These are phyloP conservation scores for Daedalea quercina DNA, from an alignment of 768 basidiomycete genomes.

Conservation along the genomic window DNA sequence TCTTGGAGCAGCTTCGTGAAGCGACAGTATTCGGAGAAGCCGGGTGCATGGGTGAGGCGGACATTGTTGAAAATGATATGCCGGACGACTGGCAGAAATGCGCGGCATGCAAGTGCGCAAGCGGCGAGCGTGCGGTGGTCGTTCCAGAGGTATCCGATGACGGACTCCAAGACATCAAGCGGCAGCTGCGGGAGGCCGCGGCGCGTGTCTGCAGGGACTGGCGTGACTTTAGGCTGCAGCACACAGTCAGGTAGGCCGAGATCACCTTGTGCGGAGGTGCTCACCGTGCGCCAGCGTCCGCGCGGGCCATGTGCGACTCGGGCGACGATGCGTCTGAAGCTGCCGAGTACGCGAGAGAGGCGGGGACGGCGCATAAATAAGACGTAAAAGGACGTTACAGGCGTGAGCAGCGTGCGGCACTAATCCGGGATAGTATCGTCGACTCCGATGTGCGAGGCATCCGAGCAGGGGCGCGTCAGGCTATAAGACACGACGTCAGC, in stretches of 20 bases:
- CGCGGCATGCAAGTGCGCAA: slow-evolving; percentile 1
- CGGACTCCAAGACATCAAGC: background rate
- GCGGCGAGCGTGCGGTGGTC: slow-evolving; percentile 1
- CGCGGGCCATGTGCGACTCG: background rate
- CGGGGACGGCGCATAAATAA: background rate
- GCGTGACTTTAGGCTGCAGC: background rate
- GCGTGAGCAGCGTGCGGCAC: background rate
- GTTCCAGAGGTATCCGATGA: background rate
- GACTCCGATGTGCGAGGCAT: background rate
- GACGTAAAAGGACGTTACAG: background rate
- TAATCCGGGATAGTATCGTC: background rate
- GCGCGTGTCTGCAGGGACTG: background rate
- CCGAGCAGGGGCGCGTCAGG: background rate
- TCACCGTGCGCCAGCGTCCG: background rate
- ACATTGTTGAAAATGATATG: slow-evolving; percentile 1
- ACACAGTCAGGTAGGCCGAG: background rate
- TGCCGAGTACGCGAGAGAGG: background rate
- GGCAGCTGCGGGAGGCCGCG: background rate
- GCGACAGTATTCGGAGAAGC: background rate
- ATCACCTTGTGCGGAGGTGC: background rate
- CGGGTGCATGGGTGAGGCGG: background rate
- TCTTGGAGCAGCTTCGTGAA: background rate
- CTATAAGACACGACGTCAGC: background rate
- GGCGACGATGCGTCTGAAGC: background rate
- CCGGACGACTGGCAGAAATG: background rate